A percentile compares a stretch with the other conserved stretches of the same genome.
Evolutionary conservation across 139 green algal species (phyloP).

Genomic region (Yamagishiella unicocca): DNA sequence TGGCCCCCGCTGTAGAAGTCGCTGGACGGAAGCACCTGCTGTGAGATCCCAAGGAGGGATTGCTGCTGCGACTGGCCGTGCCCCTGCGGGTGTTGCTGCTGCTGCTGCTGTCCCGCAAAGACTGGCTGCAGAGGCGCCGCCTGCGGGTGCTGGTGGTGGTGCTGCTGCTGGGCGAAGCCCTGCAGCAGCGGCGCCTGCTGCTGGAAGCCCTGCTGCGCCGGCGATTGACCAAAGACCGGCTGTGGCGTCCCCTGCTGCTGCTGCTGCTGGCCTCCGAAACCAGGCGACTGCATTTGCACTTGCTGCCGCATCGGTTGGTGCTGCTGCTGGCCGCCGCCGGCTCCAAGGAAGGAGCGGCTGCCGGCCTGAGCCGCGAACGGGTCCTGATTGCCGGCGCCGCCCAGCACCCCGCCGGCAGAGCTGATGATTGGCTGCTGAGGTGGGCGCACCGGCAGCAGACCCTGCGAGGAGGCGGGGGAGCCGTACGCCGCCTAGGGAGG

Average conservation of each 20-base stretch:
- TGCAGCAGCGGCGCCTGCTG: neutral
- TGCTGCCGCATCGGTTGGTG: too few relatives aligned
- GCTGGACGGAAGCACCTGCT: slow-evolving; percentile 2
- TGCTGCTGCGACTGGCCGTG: neutral
- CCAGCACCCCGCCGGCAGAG: neutral
- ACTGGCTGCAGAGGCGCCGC: neutral
- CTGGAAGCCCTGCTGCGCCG: neutral
- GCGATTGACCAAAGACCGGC: neutral
- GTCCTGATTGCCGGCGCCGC: neutral
- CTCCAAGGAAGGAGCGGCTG: neutral
- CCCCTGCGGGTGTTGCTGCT: slow-evolving; percentile 11
- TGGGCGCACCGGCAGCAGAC: neutral
- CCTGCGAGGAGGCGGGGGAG: neutral
- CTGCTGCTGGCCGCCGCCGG: neutral
- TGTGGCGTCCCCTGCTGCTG: neutral
- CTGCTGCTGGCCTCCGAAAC: neutral
- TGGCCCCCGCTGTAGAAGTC: neutral
- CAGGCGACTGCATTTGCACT: neutral
- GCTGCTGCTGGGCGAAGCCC: too few relatives aligned
- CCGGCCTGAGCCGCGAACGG: neutral
- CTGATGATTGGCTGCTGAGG: neutral
- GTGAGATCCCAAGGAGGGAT: neutral
- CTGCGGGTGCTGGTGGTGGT: neutral
- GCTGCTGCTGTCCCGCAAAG: slow-evolving; percentile 4
- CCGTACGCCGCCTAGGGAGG: slow-evolving; percentile 1